phyloP scores from a whole-genome alignment of 106 monocot species.

The Allium cepa region DNA sequence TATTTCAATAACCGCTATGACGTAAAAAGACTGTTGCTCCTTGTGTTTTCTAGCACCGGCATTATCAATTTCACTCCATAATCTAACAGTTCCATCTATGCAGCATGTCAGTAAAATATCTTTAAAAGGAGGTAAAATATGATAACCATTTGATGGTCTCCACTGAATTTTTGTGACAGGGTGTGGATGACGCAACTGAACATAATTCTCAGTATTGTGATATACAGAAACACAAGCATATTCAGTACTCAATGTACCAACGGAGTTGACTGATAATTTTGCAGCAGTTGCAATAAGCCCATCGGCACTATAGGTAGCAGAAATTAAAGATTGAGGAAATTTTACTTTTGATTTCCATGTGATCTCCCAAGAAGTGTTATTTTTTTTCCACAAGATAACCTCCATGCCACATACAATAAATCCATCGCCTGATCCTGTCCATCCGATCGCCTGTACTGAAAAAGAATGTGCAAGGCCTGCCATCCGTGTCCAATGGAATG shows the following conservation, averaged over 20 bases:
- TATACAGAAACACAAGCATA: conserved; percentile 44
- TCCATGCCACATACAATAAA: conserved; percentile 54
- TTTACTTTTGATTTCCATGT: conserved; percentile 47
- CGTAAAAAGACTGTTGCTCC: conserved; percentile 53
- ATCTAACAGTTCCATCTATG: conserved; percentile 78
- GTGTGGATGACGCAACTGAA: conserved; percentile 61
- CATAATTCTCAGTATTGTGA: conserved; percentile 35
- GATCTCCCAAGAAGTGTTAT: conserved; percentile 50
- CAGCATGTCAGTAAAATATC: conserved; percentile 82
- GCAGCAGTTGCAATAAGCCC: conserved; percentile 66
- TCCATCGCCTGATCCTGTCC: conserved; percentile 89
- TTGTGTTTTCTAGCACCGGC: conserved; percentile 34
- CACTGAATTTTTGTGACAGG: conserved; percentile 82
- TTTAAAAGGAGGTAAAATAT: conserved; percentile 22
- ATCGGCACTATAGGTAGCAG: conserved; percentile 58
- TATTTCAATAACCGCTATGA: conserved; percentile 81
- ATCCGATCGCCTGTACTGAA: conserved; percentile 51
- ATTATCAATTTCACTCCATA: conserved; percentile 84
- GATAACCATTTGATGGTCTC: conserved; percentile 53
- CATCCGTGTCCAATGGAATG: conserved; percentile 62
- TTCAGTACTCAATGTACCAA: conserved; percentile 17
- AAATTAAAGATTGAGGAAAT: conserved; percentile 62
- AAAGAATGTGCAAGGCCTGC: conserved; percentile 46
- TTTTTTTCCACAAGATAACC: conserved; percentile 56
- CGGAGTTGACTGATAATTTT: conserved; percentile 2